Evolutionary conservation across 2,329 filamentous ascomycete species (phyloP).

Genomic region (Aspergillus nomiae): DNA sequence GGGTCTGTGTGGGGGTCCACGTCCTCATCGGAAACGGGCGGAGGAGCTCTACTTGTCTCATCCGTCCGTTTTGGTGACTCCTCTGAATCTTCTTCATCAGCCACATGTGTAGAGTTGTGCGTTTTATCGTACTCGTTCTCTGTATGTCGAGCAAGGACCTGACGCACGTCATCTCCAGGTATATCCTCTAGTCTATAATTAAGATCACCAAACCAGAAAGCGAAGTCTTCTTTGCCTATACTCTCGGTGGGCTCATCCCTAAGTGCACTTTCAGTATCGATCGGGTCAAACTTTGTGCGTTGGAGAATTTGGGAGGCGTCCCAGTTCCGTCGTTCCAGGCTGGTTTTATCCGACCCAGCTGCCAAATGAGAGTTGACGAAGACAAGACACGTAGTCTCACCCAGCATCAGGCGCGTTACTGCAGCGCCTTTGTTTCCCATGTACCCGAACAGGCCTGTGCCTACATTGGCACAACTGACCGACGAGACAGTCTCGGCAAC

Average conservation of each 20-base stretch:
- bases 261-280: conserved; percentile 63
- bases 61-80: conserved; percentile 4
- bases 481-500: conserved; percentile 75
- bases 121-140: conserved; percentile 71
- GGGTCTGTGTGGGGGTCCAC: conserved; percentile 75
- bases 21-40: conserved; percentile 58
- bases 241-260: conserved; percentile 61
- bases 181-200: conserved; percentile 91
- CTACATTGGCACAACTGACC: conserved; percentile 79
- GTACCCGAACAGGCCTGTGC: conserved; percentile 88
- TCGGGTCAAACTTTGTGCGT: conserved; percentile 76
- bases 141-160: conserved; percentile 79
- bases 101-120: conserved; percentile 31
- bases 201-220: conserved; percentile 94
- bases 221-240: conserved; percentile 88
- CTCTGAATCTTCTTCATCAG: conserved; percentile 11
- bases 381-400: conserved; percentile 83
- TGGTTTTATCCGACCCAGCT: conserved; percentile 76
- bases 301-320: conserved; percentile 77
- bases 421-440: conserved; percentile 96
- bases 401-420: conserved; percentile 76
- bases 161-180: conserved; percentile 85
- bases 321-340: conserved; percentile 85
- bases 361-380: conserved; percentile 92
- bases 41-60: conserved; percentile 9